Evolutionary conservation across 1,139 yeast species (phyloP), one percentile per base, ranked within the genome.

Genomic region (Saccharomyces hybrid): DNA sequence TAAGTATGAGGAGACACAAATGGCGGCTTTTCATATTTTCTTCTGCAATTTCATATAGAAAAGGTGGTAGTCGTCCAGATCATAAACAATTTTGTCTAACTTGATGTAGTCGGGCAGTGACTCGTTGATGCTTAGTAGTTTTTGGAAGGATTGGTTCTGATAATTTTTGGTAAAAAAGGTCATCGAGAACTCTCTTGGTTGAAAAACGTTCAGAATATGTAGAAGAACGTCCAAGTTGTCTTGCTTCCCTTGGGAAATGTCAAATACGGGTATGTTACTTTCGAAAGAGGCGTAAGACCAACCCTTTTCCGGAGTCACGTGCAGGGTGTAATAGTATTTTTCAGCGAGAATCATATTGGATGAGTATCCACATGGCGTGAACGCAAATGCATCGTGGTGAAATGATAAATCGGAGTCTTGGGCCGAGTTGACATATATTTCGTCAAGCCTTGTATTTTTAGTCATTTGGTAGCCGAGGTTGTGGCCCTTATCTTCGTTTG

Each of bases 201-300:
- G 77, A 71, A 91, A 86, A 48, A 87, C 79, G 11, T 71, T 65
- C 60, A 90, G 75, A 4, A 90, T 84, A 51, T 79, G 79, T 52
- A 73, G 65, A 61, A 84, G 70, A 5, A 88, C 83, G 20, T 77
- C 78, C 32, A 75, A 65, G 62, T 84, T 79, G 50, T 64, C 66
- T 50, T 64, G 66, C 32, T 56, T 50, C 25, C 57, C 50, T 25
- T 50, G 23, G 50, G 76, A 72, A 50, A 79, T 68, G 46, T 69
- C 69, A 53, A 70, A 69, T 14, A 74, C 70, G 4, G 81, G 73
- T 51, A 83, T 88, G 68, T 88, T 93, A 20, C 97, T 84, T 69
- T 93, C 98, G 71, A 91, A 93, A 14, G 96, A 88, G 13, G 98
- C 98, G 71, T 93, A 93, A 2, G 96, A 88, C 89, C 96, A 93